Evolutionary conservation across 2,329 filamentous ascomycete genomes (phyloP).

Genomic region (Penicillium paneum): DNA sequence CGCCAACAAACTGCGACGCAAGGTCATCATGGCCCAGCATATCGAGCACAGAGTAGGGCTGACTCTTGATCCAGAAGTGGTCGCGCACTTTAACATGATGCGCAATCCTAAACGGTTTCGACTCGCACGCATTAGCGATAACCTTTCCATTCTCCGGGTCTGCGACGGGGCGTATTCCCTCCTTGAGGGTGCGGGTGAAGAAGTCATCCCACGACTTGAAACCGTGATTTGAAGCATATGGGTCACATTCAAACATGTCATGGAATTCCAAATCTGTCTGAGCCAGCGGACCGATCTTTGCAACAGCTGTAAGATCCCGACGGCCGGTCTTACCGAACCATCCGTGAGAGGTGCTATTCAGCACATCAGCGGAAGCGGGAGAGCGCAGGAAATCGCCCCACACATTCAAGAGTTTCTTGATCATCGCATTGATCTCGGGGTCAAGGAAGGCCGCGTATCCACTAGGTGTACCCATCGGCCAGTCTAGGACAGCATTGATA

Average conservation of each 20-base stretch:
- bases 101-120: slow-evolving; percentile 54
- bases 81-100: slow-evolving; percentile 55
- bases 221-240: slow-evolving; percentile 40
- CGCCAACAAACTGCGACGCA: slow-evolving; percentile 55
- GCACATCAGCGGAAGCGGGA: slow-evolving; percentile 54
- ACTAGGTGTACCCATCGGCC: slow-evolving; percentile 56
- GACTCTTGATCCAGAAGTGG: slow-evolving; percentile 65
- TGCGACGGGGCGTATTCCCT: slow-evolving; percentile 57
- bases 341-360: slow-evolving; percentile 43
- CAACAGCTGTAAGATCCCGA: slow-evolving; percentile 41
- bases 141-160: slow-evolving; percentile 49
- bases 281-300: slow-evolving; percentile 21
- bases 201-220: slow-evolving; percentile 69
- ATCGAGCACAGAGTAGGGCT: slow-evolving; percentile 63
- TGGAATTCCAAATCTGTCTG: slow-evolving; percentile 27
- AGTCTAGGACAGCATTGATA: slow-evolving; percentile 58
- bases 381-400: slow-evolving; percentile 56
- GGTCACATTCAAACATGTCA: slow-evolving; percentile 31
- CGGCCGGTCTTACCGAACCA: slow-evolving; percentile 56
- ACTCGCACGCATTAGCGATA: slow-evolving; percentile 65
- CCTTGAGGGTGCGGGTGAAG: slow-evolving; percentile 60
- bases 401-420: slow-evolving; percentile 52
- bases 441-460: slow-evolving; percentile 56
- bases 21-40: slow-evolving; percentile 60
- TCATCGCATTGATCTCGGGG: slow-evolving; percentile 50